These are phyloP conservation scores for Agrocybe chaxingu DNA, from an alignment of 768 basidiomycete genomes.

Conservation along the genomic window DNA sequence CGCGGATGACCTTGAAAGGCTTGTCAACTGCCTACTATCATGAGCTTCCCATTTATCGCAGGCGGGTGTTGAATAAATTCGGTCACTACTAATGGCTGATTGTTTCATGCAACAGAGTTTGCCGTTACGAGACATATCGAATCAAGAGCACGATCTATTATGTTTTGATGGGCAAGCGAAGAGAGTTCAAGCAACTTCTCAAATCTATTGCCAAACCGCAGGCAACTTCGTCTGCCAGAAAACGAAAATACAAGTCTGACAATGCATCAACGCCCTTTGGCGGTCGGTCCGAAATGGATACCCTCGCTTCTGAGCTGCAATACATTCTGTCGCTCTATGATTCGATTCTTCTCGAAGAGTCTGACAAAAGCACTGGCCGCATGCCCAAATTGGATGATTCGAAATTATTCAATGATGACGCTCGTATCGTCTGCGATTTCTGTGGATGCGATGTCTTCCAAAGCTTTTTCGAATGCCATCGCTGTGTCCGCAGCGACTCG, in stretches of 20 bases:
- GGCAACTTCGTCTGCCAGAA: neutral
- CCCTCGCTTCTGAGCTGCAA: conserved; percentile 20
- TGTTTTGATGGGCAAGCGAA: conserved; percentile 38
- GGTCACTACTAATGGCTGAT: neutral
- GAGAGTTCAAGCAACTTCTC: conserved; percentile 16
- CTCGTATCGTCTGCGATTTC: conserved; percentile 63
- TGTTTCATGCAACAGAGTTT: conserved; percentile 49
- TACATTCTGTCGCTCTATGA: conserved; percentile 45
- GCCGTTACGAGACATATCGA: conserved; percentile 73
- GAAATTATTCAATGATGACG: conserved; percentile 13
- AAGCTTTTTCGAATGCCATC: conserved; percentile 70
- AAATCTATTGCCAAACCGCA: neutral
- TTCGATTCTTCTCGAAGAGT: conserved; percentile 50
- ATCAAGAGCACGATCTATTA: conserved; percentile 66
- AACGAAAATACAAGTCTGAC: neutral
- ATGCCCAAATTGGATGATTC: neutral
- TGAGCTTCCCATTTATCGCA: conserved; percentile 76
- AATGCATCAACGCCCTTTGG: neutral
- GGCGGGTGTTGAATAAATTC: conserved; percentile 38
- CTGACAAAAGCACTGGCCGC: conserved; percentile 10
- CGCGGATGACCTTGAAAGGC: conserved; percentile 72
- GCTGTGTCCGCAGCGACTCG: conserved; percentile 31
- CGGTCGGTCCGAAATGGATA: too few species aligned
- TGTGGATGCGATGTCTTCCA: conserved; percentile 82
- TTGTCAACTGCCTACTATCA: conserved; percentile 58